Conservation (phyloP, 495 filamentous ascomycete species). For the Penicillium arizonense region DNA sequence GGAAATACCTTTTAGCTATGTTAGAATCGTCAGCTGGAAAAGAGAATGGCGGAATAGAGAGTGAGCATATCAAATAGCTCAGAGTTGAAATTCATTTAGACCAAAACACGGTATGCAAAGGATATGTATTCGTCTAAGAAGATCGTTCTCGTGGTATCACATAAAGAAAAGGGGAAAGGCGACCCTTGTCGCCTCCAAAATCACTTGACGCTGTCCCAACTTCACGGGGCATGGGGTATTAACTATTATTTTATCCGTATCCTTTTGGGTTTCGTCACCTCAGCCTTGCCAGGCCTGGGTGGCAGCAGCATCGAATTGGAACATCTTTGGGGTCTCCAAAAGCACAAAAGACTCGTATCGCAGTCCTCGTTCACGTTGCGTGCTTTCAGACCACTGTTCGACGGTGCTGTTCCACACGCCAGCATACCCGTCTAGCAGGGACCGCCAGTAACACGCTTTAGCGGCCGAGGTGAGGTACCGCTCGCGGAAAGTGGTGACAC, state of each 20-base stretch:
- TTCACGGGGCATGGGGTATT: background rate
- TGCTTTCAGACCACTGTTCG: constrained; percentile 15
- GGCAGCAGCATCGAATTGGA: constrained; percentile 25
- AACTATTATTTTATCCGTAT: constrained; percentile 7
- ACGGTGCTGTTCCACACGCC: constrained; percentile 40
- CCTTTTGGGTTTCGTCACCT: background rate
- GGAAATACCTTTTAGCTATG: no score
- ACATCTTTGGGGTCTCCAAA: constrained; percentile 32
- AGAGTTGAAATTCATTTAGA: no score
- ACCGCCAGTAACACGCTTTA: constrained; percentile 59
- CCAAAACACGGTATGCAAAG: no score
- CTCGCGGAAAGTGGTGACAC: constrained; percentile 53
- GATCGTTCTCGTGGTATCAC: background rate
- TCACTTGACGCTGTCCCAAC: background rate
- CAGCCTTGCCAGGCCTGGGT: background rate
- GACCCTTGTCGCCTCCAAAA: background rate
- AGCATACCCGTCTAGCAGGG: constrained; percentile 47
- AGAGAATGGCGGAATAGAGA: background rate
- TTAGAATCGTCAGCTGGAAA: background rate
- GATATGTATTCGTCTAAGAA: background rate
- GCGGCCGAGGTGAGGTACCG: constrained; percentile 59
- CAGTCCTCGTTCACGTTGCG: constrained; percentile 27
- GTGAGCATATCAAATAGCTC: background rate
- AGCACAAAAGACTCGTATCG: constrained; percentile 43
- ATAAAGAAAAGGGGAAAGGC: background rate